Percentiles rank a stretch among this genome's conserved stretches.
These are phyloP conservation scores for Dichomitus squalens DNA, from an alignment of 1,284 basidiomycete genomes.

Conservation along the genomic window DNA sequence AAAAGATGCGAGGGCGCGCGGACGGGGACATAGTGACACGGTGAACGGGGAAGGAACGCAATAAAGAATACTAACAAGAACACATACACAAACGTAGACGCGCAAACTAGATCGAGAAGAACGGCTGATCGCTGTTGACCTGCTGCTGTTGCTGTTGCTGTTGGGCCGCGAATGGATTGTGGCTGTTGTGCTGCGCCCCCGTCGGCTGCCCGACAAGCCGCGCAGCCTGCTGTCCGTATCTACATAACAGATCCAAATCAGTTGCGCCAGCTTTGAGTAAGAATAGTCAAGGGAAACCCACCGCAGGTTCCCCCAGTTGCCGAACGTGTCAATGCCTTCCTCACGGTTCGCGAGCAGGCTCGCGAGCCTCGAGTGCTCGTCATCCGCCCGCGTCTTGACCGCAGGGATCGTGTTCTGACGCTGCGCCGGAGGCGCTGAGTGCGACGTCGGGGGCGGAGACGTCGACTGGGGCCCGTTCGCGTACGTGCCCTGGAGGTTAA, in stretches of 20 bases:
- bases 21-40: slow-evolving; percentile 9
- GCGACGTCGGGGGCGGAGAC: slow-evolving; percentile 35
- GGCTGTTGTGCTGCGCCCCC: slow-evolving; percentile 42
- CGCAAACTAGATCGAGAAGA: slow-evolving; percentile 69
- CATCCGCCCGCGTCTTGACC: slow-evolving; percentile 33
- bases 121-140: slow-evolving; percentile 68
- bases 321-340: slow-evolving; percentile 93
- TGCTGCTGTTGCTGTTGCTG: slow-evolving; percentile 52
- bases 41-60: not conserved
- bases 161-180: slow-evolving; percentile 80
- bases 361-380: slow-evolving; percentile 80
- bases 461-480: slow-evolving; percentile 32
- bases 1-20: slow-evolving; percentile 7
- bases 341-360: slow-evolving; percentile 79
- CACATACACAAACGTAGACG: not conserved
- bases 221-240: slow-evolving; percentile 71
- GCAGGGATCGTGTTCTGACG: slow-evolving; percentile 19
- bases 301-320: slow-evolving; percentile 82
- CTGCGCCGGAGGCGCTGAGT: slow-evolving; percentile 30
- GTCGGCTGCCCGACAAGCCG: slow-evolving; percentile 61
- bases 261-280: not conserved
- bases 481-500: slow-evolving; percentile 69
- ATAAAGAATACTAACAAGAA: not conserved
- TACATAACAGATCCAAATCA: slow-evolving; percentile 26
- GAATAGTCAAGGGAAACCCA: slow-evolving; percentile 36